Evolutionary conservation across 129 eudicot genomes (phyloP), one percentile per base, ranked within the genome.

Genomic region (Flaveria bidentis): DNA sequence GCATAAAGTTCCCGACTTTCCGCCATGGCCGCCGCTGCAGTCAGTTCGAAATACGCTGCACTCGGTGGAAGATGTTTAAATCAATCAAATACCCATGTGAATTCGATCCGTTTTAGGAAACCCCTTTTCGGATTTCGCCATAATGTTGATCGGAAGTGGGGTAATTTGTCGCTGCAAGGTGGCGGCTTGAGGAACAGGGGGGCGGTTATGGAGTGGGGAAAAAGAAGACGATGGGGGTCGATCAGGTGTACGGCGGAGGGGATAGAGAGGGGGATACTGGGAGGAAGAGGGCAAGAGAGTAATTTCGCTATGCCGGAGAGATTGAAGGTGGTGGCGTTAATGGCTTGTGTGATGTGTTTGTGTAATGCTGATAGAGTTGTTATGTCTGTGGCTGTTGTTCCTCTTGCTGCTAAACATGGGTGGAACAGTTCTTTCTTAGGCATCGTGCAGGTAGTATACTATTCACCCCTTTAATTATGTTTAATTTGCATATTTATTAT

Each of bases 311-410:
- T 83, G 88, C 85, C 85, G 78, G 92, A 89, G 78, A 86, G 97
- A 75, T 80, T 85, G 26, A 87, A 91, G 87, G 99, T 94, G 97
- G 96, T 87, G 87, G 96, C 90, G 44, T 82, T 94, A 45, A 80
- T 94, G 96, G 99, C 90, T 25, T 76, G 85, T 33, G 91, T 85
- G 9, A 94, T 94, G 99, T 87, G 96, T 67, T 80, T 94, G 86
- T 94, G 97, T 69, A 94, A 91, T 91, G 99, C 99, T 9, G 93
- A 91, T 80, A 87, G 96, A 66, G 96, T 91, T 65, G 97, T 94
- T 41, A 94, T 94, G 98, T 88, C 97, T 44, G 98, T 94, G 6
- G 97, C 96, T 44, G 63, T 91, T 69, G 98, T 94, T 78, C 98
- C 98, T 58, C 86, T 91, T 55, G 96, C 98, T 69, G 97, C 88